Base-by-base conservation (phyloP, 2,329 filamentous ascomycete genomes). In the Fusarium sp. region DNA sequence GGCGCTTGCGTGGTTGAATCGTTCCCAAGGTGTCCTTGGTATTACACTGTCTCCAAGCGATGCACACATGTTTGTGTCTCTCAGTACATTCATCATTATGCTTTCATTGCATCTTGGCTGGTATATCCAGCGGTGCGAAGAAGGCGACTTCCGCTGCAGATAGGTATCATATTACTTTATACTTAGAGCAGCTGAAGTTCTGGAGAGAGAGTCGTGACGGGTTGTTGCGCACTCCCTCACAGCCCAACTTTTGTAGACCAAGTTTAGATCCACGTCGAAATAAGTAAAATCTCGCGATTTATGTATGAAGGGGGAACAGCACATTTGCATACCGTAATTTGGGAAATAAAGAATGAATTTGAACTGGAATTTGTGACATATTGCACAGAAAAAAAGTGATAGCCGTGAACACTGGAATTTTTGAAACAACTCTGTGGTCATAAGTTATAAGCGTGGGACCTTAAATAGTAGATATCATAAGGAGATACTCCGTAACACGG, bases 41-140 rank as follows among this genome's bases (percentile, higher is more conserved):
- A 78, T 78, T 52, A 72, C 76, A 78, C 76, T 77, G 68, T 45
- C 55, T 77, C 74, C 76, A 73, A 73, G 75, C 17, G 75, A 78
- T 55, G 75, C 75, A 45, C 42, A 71, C 36, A 20, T 36, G 9
- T 26, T 42, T 28, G 24, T 38, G 28, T 60, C 41, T 30, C 22
- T 18, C 8, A 20, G 38, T 24, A 44, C 14, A 34, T 52, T 26
- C 17, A 50, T 26, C 22, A 9, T 32, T 30, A 30, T 18, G 45
- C 72, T 65, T 78, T 78, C 75, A 77, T 78, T 78, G 62, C 63
- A 72, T 62, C 50, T 63, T 54, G n/a, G 74, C 65, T 68, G 74
- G 76, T 70, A 66, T 36, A 56, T 50, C 73, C 69, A 63, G 75
- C 65, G 75, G 51, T 76, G 74, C 30, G 74, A 78, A 77, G 76